phyloP scores from a whole-genome alignment of 805 yeast species.

The Priceomyces fermenticarens region DNA sequence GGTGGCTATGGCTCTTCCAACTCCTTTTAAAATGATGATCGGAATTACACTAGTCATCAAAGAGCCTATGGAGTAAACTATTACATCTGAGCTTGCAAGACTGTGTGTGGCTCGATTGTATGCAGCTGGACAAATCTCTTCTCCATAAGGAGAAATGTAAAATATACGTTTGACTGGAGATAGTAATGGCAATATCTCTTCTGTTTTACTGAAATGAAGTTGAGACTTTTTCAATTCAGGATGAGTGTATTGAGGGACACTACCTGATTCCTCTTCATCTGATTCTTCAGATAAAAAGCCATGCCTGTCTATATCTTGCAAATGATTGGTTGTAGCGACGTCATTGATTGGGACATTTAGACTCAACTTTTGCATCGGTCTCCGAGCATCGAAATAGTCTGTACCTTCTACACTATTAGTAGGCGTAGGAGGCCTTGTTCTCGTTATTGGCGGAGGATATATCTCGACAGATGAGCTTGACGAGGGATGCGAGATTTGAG shows the following conservation, averaged over 20 bases:
- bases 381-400: constrained; percentile 3
- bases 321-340: constrained; percentile 4
- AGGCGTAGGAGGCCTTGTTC: constrained; percentile 23
- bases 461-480: constrained; percentile 15
- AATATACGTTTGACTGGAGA: constrained; percentile 72
- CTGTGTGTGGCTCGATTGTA: constrained; percentile 56
- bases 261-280: constrained; percentile 49
- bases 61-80: constrained; percentile 83
- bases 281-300: constrained; percentile 16
- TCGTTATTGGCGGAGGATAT: constrained; percentile 25
- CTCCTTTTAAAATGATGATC: constrained; percentile 66
- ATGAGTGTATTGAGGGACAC: constrained; percentile 68
- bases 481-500: constrained; percentile 88
- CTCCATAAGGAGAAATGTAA: constrained; percentile 85
- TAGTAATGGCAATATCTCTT: constrained; percentile 54
- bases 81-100: constrained; percentile 47
- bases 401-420: constrained; percentile 5
- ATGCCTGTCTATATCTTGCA: neutral
- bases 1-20: constrained; percentile 57
- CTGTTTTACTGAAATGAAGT: constrained; percentile 64
- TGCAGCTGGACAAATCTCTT: constrained; percentile 76
- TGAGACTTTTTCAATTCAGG: constrained; percentile 78
- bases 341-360: constrained; percentile 2
- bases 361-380: neutral
- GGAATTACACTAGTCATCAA: constrained; percentile 87